Percentiles rank a stretch among this genome's conserved stretches.
Evolutionary conservation across 805 yeast species (phyloP).

Genomic region (Candida namnaoensis): DNA sequence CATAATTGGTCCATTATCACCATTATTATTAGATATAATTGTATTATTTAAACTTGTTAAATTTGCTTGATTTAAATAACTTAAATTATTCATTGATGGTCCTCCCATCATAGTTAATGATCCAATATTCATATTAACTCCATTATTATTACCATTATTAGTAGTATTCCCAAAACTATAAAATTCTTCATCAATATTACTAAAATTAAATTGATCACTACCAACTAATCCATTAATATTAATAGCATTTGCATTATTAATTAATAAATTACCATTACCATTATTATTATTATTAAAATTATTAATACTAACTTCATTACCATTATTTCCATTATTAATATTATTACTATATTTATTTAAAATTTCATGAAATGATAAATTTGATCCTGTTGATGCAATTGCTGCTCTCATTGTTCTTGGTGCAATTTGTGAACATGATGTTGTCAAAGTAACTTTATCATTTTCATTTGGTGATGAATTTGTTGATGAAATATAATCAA

Average conservation of each 20-base stretch:
- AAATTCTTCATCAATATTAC: neutral
- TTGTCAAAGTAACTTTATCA: slow-evolving; percentile 6
- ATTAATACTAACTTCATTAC: too few relatives aligned
- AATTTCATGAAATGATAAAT: neutral
- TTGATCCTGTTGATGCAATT: slow-evolving; percentile 7
- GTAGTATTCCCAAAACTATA: neutral
- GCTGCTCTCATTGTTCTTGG: slow-evolving; percentile 22
- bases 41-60: neutral
- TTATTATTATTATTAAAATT: too few relatives aligned
- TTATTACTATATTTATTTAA: neutral
- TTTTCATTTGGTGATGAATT: slow-evolving; percentile 1
- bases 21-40: too few relatives aligned
- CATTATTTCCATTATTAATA: neutral
- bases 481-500: slow-evolving; percentile 1
- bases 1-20: too few relatives aligned
- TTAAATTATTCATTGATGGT: neutral
- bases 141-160: too few relatives aligned
- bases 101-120: neutral
- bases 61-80: neutral
- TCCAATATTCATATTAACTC: neutral
- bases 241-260: neutral
- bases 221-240: neutral
- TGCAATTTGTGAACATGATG: slow-evolving; percentile 22
- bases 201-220: neutral
- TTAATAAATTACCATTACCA: too few relatives aligned